Evolutionary conservation across 2,329 filamentous ascomycete species (phyloP).

Genomic region (Dothideomycetes sp.): DNA sequence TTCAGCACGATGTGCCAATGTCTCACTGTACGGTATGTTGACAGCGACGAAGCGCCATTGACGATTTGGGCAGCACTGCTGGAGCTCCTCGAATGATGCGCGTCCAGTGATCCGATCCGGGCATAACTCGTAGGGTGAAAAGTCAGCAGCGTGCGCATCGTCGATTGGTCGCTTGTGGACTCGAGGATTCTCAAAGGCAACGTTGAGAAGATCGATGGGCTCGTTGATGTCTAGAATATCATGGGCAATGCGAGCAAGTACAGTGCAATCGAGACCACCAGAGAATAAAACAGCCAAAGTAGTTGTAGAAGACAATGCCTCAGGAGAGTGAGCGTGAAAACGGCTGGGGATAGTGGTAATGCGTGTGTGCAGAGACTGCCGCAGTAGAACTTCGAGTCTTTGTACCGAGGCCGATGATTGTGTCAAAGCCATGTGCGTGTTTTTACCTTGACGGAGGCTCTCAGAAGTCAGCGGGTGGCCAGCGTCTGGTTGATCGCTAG

Average conservation of each 20-base stretch:
- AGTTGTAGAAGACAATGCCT: constrained; percentile 17
- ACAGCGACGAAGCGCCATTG: constrained; percentile 77
- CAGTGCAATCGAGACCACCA: constrained; percentile 83
- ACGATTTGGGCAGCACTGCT: constrained; percentile 55
- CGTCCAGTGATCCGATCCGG: constrained; percentile 84
- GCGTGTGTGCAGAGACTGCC: constrained; percentile 16
- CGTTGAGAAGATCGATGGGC: constrained; percentile 79
- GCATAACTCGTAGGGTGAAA: constrained; percentile 61
- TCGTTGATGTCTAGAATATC: constrained; percentile 60
- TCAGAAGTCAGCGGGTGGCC: no score
- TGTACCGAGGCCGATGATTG: constrained; percentile 2
- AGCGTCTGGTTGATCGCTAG: no score
- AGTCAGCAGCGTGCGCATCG: constrained; percentile 13
- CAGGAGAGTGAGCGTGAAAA: constrained; percentile 7
- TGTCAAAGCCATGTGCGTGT: neutral
- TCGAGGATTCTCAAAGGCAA: constrained; percentile 92
- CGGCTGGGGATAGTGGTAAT: constrained; percentile 53
- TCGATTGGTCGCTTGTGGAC: constrained; percentile 29
- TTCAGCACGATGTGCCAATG: constrained; percentile 52
- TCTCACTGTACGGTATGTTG: constrained; percentile 72
- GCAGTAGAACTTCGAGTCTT: constrained; percentile 12
- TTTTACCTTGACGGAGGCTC: no score
- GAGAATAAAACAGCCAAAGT: constrained; percentile 79
- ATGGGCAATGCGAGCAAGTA: constrained; percentile 71
- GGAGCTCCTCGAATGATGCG: constrained; percentile 66